Conservation (phyloP, 1,139 yeast species). For the Saccharomyces hybrid region DNA sequence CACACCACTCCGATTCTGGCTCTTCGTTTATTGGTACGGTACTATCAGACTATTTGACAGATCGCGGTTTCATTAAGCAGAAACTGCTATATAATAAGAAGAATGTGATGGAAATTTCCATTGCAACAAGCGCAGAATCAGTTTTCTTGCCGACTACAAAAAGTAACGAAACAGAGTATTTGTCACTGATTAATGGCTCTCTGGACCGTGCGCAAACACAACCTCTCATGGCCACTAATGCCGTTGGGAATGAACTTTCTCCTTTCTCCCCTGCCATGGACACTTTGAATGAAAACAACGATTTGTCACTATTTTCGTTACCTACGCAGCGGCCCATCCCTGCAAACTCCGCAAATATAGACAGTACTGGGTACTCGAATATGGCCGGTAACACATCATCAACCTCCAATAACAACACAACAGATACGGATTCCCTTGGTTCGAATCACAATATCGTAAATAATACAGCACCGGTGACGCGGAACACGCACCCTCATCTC, state of each 20-base stretch:
- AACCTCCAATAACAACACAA: background rate
- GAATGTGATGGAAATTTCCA: slow-evolving; percentile 11
- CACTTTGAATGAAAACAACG: slow-evolving; percentile 4
- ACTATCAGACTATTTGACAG: slow-evolving; percentile 1
- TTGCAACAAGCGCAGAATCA: slow-evolving; percentile 21
- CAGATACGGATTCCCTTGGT: background rate
- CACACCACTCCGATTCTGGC: background rate
- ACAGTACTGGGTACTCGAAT: too few species aligned
- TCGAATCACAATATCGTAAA: background rate
- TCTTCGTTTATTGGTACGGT: background rate
- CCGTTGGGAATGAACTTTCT: background rate
- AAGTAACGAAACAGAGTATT: background rate
- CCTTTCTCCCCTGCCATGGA: slow-evolving; percentile 2
- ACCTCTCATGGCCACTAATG: background rate
- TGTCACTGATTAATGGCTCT: background rate
- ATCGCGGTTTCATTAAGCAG: slow-evolving; percentile 8
- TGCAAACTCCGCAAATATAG: background rate
- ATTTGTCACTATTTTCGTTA: slow-evolving; percentile 1
- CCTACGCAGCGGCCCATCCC: background rate
- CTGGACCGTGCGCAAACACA: background rate
- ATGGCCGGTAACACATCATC: too few species aligned
- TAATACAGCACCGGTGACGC: background rate
- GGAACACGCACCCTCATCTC: background rate
- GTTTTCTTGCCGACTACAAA: slow-evolving; percentile 22
- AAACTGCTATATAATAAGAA: slow-evolving; percentile 11